Conservation (phyloP, 169 alveolate species). For the Babesia caballi region DNA sequence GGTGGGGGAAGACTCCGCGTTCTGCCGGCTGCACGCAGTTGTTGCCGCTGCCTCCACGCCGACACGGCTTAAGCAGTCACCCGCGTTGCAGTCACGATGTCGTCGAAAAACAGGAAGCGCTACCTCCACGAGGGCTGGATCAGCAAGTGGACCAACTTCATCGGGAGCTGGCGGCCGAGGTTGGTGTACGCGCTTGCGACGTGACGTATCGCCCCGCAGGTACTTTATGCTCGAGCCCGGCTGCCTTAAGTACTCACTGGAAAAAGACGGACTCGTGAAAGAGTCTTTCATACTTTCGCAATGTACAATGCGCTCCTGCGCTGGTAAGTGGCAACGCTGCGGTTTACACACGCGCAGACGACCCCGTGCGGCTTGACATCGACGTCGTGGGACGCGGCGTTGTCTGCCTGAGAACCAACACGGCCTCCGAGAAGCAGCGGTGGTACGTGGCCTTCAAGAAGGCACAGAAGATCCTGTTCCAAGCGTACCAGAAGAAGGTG, state of each 20-base stretch:
- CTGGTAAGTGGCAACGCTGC: conserved; percentile 33
- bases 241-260: conserved; percentile 71
- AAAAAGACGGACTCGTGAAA: conserved; percentile 73
- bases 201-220: background rate
- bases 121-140: conserved; percentile 84
- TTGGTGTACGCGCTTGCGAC: background rate
- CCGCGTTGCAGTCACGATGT: conserved; percentile 47
- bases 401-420: conserved; percentile 72
- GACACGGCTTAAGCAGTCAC: no score
- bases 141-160: conserved; percentile 83
- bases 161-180: conserved; percentile 84
- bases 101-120: conserved; percentile 58
- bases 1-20: background rate
- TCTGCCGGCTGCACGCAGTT: no score
- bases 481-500: conserved; percentile 39
- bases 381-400: conserved; percentile 75
- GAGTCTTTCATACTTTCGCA: conserved; percentile 74
- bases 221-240: conserved; percentile 82
- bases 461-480: conserved; percentile 65
- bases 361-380: conserved; percentile 75
- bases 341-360: conserved; percentile 45
- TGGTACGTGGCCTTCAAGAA: conserved; percentile 77
- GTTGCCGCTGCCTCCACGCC: no score
- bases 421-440: conserved; percentile 71
- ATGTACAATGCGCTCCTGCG: conserved; percentile 72